phyloP scores from a whole-genome alignment of 176 grass and related monocot species.

The Canna indica region DNA sequence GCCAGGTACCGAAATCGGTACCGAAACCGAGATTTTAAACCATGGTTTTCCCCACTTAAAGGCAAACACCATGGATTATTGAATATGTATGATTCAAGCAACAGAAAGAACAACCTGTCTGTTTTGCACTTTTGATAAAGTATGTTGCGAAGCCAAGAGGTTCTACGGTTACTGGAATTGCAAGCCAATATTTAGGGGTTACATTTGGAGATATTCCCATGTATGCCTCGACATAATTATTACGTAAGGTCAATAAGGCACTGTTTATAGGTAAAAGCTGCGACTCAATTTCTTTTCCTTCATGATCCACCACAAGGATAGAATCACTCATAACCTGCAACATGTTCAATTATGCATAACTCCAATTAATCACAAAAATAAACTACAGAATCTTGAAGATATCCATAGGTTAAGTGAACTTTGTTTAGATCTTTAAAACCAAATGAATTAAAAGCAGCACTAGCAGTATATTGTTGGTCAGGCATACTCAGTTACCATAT shows the following conservation, averaged over 20 bases:
- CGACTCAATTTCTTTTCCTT: constrained; percentile 49
- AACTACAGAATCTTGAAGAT: not conserved
- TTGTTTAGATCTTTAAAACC: too few species aligned
- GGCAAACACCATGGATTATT: not conserved
- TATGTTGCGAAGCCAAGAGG: constrained; percentile 39
- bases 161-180: constrained; percentile 32
- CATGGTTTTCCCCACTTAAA: not conserved
- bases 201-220: constrained; percentile 16
- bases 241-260: constrained; percentile 22
- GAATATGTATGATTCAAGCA: not conserved
- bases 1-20: too few species aligned
- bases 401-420: not conserved
- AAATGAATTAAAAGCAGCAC: too few species aligned
- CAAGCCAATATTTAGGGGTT: constrained; percentile 43
- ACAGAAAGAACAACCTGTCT: constrained; percentile 22
- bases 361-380: not conserved
- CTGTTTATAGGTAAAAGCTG: constrained; percentile 35
- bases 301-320: constrained; percentile 27
- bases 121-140: constrained; percentile 16
- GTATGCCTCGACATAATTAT: constrained; percentile 34
- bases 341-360: not conserved
- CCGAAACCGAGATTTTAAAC: too few species aligned
- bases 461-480: too few species aligned
- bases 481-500: too few species aligned
- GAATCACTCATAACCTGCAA: constrained; percentile 33